phyloP scores from a whole-genome alignment of 2,329 filamentous ascomycete species.

The Colletotrichum sp. region DNA sequence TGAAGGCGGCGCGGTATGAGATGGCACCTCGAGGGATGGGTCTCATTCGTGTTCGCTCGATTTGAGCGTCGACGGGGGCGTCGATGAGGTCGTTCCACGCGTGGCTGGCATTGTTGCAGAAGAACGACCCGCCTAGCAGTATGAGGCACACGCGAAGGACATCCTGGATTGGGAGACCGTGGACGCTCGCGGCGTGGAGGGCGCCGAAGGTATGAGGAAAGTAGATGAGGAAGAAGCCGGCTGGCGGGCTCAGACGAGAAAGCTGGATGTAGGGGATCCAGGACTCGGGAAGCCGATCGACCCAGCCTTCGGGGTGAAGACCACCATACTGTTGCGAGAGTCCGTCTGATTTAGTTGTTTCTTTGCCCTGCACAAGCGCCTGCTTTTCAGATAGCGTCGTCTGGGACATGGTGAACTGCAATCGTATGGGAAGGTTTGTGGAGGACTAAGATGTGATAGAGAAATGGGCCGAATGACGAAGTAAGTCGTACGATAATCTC shows the following conservation, averaged over 20 bases:
- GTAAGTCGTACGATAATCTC: too few species aligned
- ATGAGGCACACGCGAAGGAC: conserved; percentile 8
- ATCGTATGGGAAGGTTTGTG: too few species aligned
- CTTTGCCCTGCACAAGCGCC: too few species aligned
- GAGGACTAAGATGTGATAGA: too few species aligned
- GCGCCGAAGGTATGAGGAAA: conserved; percentile 26
- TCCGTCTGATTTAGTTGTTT: too few species aligned
- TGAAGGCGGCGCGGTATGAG: conserved; percentile 28
- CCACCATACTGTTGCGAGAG: too few species aligned
- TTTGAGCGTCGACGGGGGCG: conserved; percentile 33
- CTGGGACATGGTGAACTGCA: too few species aligned
- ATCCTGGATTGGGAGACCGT: background rate
- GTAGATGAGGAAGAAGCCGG: conserved; percentile 35
- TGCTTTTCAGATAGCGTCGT: too few species aligned
- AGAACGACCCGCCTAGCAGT: conserved; percentile 31
- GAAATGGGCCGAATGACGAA: too few species aligned
- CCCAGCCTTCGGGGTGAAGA: conserved; percentile 31
- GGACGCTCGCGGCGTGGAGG: conserved; percentile 23
- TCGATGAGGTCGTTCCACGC: conserved; percentile 41
- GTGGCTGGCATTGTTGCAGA: conserved; percentile 32
- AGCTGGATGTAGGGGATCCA: conserved; percentile 38
- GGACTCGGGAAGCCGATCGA: conserved; percentile 30
- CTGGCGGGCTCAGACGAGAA: conserved; percentile 34
- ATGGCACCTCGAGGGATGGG: conserved; percentile 39
- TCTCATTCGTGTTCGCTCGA: conserved; percentile 33